Conservation (phyloP, 495 filamentous ascomycete genomes). For the Tuber calosporum region DNA sequence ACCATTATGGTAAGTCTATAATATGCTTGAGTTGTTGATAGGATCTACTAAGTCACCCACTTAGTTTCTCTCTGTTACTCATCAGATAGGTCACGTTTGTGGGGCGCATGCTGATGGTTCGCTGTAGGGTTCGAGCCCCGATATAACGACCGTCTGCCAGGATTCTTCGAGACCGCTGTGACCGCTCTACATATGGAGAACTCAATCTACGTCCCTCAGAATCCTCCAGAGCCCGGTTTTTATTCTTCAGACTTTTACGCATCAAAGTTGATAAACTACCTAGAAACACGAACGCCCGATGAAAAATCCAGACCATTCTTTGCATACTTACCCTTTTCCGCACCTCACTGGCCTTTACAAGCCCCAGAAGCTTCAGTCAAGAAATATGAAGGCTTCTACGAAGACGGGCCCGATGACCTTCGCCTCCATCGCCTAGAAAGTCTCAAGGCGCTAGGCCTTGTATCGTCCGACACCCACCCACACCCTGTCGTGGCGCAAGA, state of each 20-base stretch:
- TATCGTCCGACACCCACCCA: slow-evolving; percentile 49
- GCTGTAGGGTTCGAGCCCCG: slow-evolving; percentile 41
- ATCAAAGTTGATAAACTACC: slow-evolving; percentile 51
- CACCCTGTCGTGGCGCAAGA: slow-evolving; percentile 52
- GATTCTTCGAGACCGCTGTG: slow-evolving; percentile 49
- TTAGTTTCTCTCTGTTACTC: slow-evolving; percentile 17
- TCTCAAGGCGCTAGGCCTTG: slow-evolving; percentile 51
- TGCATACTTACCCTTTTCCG: slow-evolving; percentile 55
- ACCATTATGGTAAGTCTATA: slow-evolving; percentile 52
- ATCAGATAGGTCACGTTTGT: background rate
- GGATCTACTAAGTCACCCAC: background rate
- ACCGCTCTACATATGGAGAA: slow-evolving; percentile 58
- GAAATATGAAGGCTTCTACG: slow-evolving; percentile 53
- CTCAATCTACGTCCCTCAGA: slow-evolving; percentile 44
- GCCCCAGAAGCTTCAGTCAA: slow-evolving; percentile 49
- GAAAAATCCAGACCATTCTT: slow-evolving; percentile 54
- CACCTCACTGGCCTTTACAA: slow-evolving; percentile 58
- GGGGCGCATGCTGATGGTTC: slow-evolving; percentile 11
- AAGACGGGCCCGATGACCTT: slow-evolving; percentile 52
- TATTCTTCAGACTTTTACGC: slow-evolving; percentile 54
- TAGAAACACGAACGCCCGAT: slow-evolving; percentile 50
- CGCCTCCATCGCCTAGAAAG: slow-evolving; percentile 48
- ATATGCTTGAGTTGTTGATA: background rate
- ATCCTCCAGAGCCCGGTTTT: slow-evolving; percentile 49
- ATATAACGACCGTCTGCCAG: slow-evolving; percentile 45